Conservation (phyloP, 345 rosid species). For the Linum usitatissimum region DNA sequence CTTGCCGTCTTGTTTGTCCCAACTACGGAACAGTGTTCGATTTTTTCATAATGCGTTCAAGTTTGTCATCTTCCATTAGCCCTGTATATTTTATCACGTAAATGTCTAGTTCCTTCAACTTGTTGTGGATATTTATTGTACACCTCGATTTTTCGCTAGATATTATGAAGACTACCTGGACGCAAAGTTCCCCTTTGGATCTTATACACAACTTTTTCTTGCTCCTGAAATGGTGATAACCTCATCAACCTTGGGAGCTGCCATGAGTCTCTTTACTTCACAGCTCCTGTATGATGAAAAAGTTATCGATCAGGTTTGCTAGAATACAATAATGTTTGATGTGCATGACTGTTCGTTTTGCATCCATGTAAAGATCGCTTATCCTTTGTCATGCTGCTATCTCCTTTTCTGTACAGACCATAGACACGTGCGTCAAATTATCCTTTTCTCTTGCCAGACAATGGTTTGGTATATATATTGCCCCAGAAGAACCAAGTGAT, state of each 20-base stretch:
- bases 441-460: conserved; percentile 89
- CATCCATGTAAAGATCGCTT: neutral
- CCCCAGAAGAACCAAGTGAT: conserved; percentile 74
- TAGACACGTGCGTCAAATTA: conserved; percentile 80
- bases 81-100: conserved; percentile 7
- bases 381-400: conserved; percentile 10
- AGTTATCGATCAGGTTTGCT: conserved; percentile 79
- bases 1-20: conserved; percentile 43
- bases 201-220: conserved; percentile 81
- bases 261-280: conserved; percentile 68
- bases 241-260: conserved; percentile 66
- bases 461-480: conserved; percentile 91
- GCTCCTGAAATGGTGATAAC: conserved; percentile 81
- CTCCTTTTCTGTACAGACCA: conserved; percentile 45
- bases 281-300: conserved; percentile 78
- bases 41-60: conserved; percentile 85
- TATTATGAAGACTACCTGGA: conserved; percentile 85
- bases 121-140: conserved; percentile 8
- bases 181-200: conserved; percentile 81
- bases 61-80: conserved; percentile 26
- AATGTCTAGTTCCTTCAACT: neutral
- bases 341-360: neutral
- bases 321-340: neutral
- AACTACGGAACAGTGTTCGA: conserved; percentile 66
- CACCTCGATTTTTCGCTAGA: conserved; percentile 34